These are phyloP conservation scores for Amylocystis lapponica DNA, from an alignment of 768 basidiomycete species.

Conservation along the genomic window DNA sequence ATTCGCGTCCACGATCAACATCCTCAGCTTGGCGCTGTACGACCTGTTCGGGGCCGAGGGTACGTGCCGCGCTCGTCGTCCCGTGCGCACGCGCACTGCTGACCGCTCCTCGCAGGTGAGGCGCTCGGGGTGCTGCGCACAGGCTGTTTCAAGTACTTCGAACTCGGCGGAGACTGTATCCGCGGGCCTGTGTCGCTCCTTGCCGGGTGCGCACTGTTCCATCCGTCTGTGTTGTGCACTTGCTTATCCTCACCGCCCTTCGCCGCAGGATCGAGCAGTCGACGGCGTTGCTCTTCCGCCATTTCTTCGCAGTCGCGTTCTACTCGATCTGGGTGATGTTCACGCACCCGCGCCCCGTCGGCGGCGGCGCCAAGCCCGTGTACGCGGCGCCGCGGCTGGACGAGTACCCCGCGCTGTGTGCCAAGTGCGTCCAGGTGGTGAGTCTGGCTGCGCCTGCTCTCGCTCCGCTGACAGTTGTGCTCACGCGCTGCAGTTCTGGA, in stretches of 20 bases:
- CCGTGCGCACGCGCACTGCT: neutral
- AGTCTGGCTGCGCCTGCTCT: constrained; percentile 5
- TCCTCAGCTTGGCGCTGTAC: constrained; percentile 88
- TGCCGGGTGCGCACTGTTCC: constrained; percentile 55
- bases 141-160: constrained; percentile 98
- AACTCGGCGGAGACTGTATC: constrained; percentile 84
- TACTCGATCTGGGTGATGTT: constrained; percentile 93
- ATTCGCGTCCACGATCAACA: constrained; percentile 82
- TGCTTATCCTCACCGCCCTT: neutral
- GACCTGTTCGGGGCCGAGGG: constrained; percentile 93
- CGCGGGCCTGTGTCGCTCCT: constrained; percentile 87
- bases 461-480: neutral
- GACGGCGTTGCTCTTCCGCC: constrained; percentile 74
- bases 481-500: constrained; percentile 66
- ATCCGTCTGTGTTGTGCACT: neutral
- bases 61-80: constrained; percentile 31
- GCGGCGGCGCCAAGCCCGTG: constrained; percentile 31
- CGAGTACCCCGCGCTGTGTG: constrained; percentile 62
- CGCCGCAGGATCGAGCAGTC: constrained; percentile 75
- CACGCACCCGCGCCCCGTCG: constrained; percentile 44
- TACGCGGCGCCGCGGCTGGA: constrained; percentile 39
- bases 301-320: constrained; percentile 95
- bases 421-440: constrained; percentile 67
- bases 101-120: constrained; percentile 42
- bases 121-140: constrained; percentile 57